Base-by-base conservation (phyloP, 805 yeast species). In the Candida xyloterini region DNA sequence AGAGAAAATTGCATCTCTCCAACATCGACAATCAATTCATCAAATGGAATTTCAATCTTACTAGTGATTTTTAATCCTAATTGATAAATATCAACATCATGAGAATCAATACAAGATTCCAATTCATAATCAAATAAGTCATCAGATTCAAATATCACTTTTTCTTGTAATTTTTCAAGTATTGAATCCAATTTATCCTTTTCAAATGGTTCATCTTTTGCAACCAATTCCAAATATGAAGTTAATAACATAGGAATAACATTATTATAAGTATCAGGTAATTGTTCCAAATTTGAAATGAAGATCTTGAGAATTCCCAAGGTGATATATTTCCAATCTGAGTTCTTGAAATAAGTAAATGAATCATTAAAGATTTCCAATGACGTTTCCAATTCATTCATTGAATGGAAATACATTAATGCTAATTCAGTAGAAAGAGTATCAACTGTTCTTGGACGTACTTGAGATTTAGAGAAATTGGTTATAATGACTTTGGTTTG, bases 381-480 rank as follows among this genome's bases (percentile, higher is more conserved):
- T 1, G 96, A 82, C 30, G 74, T 72, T 26, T 71, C 70, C 50
- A 76, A 82, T 24, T 84, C 70, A 3, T 72, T 63, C 22, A 68
- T 64, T 48, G 76, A 78, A 55, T 76, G 81, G 43, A 82, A 79
- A 5, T 58, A 33, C 13, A 88, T 60, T 9, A 84, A 56, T 0
- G 95, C 96, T 38, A 88, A 70, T 47, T 91, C 96, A 6, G 86
- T 76, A 1, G 90, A 79, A 11, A 93, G 66, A 4, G 81, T 68
- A 52, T 85, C 90, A 6, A 84, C 80, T 0, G 87, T 72, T 46
- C 91, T 72, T 11, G 78, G 73, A 41, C 87, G 69, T 11, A 58
- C 60, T 4, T 60, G 66, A 3, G 84, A 73, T 1, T 56, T 47
- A 4, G 74, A 69, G 47, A 75, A 83, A 31, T 74, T 74, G 13